Conservation (phyloP, 257 asterid genomes). For the Phtheirospermum japonicum region DNA sequence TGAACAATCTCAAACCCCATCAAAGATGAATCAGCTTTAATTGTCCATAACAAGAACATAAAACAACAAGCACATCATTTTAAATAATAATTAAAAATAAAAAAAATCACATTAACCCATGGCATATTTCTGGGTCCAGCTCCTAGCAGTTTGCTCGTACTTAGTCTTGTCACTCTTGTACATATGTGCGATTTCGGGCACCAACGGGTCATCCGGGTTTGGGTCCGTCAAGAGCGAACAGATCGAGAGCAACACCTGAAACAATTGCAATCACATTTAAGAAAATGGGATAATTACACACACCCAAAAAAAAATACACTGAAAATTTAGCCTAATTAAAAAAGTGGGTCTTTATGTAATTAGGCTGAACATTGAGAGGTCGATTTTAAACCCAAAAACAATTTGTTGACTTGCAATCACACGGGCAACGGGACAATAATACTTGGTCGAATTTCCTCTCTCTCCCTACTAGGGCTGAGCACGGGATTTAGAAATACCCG, state of each 20-base stretch:
- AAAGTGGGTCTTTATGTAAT: not conserved
- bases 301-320: not conserved
- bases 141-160: constrained; percentile 74
- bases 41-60: constrained; percentile 26
- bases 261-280: not conserved
- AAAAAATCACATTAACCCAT: constrained; percentile 48
- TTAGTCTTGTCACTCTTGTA: constrained; percentile 71
- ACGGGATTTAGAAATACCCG: no score
- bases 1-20: constrained; percentile 30
- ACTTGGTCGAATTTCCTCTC: no score
- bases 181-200: constrained; percentile 80
- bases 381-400: no score
- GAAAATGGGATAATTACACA: not conserved
- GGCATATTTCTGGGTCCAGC: constrained; percentile 89
- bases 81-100: constrained; percentile 29
- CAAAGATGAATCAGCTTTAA: constrained; percentile 14
- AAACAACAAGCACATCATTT: constrained; percentile 30
- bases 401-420: no score
- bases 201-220: constrained; percentile 79
- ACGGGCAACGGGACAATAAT: no score
- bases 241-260: constrained; percentile 37
- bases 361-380: no score
- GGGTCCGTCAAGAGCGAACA: constrained; percentile 67
- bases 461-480: no score
- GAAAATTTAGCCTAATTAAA: not conserved